Evolutionary conservation across 192 early-diverging fungal species (phyloP).

Genomic region (Coemansia sp.): DNA sequence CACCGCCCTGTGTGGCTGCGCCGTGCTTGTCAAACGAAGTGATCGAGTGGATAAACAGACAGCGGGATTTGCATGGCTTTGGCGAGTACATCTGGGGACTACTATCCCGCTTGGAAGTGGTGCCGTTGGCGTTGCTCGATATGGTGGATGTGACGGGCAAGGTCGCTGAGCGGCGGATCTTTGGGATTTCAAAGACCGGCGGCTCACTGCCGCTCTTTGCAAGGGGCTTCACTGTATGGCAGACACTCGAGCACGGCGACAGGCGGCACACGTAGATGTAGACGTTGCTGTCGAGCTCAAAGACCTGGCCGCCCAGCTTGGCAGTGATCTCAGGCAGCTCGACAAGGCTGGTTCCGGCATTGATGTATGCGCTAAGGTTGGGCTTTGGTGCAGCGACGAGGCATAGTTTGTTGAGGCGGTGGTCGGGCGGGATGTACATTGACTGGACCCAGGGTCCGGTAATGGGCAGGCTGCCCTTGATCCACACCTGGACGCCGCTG

Average conservation of each 20-base stretch:
- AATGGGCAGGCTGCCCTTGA: slow-evolving; percentile 47
- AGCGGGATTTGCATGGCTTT: slow-evolving; percentile 23
- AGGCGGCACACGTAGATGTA: slow-evolving; percentile 50
- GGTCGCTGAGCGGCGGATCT: slow-evolving; percentile 31
- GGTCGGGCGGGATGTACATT: slow-evolving; percentile 38
- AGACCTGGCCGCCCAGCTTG: slow-evolving; percentile 13
- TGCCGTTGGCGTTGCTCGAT: background rate
- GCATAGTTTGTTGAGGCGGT: slow-evolving; percentile 45
- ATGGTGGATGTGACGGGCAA: slow-evolving; percentile 9
- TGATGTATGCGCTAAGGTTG: slow-evolving; percentile 14
- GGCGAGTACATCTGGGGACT: slow-evolving; percentile 4
- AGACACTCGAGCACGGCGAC: slow-evolving; percentile 33
- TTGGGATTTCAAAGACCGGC: slow-evolving; percentile 39
- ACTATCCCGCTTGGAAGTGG: background rate
- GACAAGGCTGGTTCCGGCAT: slow-evolving; percentile 17
- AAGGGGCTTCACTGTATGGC: slow-evolving; percentile 15
- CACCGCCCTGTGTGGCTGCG: slow-evolving; percentile 17
- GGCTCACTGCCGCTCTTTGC: slow-evolving; percentile 20
- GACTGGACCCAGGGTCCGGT: slow-evolving; percentile 46
- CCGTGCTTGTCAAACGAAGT: slow-evolving; percentile 44
- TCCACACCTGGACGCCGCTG: slow-evolving; percentile 47
- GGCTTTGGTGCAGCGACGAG: slow-evolving; percentile 38
- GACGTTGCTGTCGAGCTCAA: slow-evolving; percentile 55
- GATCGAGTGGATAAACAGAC: slow-evolving; percentile 33
- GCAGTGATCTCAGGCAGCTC: slow-evolving; percentile 25